Percentiles rank a stretch among this genome's conserved stretches.
phyloP scores from a whole-genome alignment of 768 basidiomycete species.

The Calocybe indica region DNA sequence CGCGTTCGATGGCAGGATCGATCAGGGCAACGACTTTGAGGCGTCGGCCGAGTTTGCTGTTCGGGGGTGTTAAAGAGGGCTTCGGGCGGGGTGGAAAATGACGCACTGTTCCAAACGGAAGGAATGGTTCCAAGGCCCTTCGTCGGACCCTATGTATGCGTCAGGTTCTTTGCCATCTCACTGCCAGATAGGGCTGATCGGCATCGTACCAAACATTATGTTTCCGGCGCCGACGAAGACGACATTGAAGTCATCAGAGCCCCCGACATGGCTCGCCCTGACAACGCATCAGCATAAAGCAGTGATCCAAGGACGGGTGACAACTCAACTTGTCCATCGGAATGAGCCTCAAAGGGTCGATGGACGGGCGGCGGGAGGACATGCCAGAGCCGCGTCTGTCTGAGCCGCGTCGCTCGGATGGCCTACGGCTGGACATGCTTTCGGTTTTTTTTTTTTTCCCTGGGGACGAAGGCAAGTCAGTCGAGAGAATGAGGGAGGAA shows the following conservation, averaged over 20 bases:
- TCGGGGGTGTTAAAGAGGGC: constrained; percentile 6
- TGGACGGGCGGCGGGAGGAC: constrained; percentile 62
- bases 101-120: constrained; percentile 85
- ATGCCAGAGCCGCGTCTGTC: constrained; percentile 33
- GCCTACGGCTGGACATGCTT: constrained; percentile 35
- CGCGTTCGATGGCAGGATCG: constrained; percentile 84
- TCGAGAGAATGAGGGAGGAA: too few species aligned
- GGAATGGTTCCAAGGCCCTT: constrained; percentile 92
- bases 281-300: constrained; percentile 8
- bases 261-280: constrained; percentile 47
- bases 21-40: constrained; percentile 95
- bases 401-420: constrained; percentile 44
- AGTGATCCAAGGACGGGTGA: constrained; percentile 4
- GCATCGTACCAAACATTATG: constrained; percentile 85
- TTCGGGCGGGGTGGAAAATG: constrained; percentile 1
- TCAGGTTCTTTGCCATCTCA: background rate
- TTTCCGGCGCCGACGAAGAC: constrained; percentile 95
- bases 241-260: constrained; percentile 81
- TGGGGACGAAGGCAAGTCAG: too few species aligned
- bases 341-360: constrained; percentile 70
- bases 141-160: constrained; percentile 58
- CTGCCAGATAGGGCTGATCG: background rate
- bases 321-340: constrained; percentile 71
- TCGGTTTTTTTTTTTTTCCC: background rate
- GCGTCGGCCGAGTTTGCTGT: constrained; percentile 88